Conservation (phyloP, 1,139 yeast genomes). For the Kurtzmaniella quercitrusa region DNA sequence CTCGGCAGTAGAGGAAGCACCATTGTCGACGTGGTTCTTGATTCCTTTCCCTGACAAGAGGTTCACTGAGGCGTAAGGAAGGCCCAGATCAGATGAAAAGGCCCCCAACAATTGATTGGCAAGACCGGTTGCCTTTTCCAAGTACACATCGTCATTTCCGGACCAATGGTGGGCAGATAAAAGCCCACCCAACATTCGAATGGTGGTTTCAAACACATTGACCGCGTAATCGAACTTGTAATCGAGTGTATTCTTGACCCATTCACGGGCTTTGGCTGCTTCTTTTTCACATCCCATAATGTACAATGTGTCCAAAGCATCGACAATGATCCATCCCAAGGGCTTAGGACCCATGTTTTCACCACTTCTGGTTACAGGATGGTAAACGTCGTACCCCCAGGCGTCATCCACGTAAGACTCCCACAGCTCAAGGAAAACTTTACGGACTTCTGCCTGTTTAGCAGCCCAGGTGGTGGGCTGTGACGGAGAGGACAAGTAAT, state of each 20-base stretch:
- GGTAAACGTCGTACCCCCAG: conserved; percentile 59
- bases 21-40: conserved; percentile 60
- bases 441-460: conserved; percentile 53
- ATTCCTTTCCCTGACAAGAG: conserved; percentile 59
- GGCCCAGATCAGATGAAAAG: conserved; percentile 58
- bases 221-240: conserved; percentile 64
- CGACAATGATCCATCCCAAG: conserved; percentile 93
- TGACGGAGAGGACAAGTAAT: conserved; percentile 8
- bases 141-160: conserved; percentile 55
- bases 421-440: conserved; percentile 77
- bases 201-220: conserved; percentile 88
- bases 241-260: conserved; percentile 60
- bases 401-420: conserved; percentile 69
- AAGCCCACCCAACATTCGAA: conserved; percentile 89
- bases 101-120: conserved; percentile 65
- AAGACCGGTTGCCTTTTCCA: conserved; percentile 75
- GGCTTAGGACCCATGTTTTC: conserved; percentile 80
- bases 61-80: conserved; percentile 81
- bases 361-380: conserved; percentile 56
- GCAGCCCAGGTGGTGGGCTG: conserved; percentile 25
- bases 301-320: conserved; percentile 78
- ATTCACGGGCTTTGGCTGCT: conserved; percentile 58
- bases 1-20: conserved; percentile 79
- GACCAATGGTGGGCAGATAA: conserved; percentile 77
- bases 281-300: conserved; percentile 75